Percentiles rank a stretch among this genome's conserved stretches.
phyloP scores from a whole-genome alignment of 192 early-diverging fungal species.

The Obelidium mucronatum region DNA sequence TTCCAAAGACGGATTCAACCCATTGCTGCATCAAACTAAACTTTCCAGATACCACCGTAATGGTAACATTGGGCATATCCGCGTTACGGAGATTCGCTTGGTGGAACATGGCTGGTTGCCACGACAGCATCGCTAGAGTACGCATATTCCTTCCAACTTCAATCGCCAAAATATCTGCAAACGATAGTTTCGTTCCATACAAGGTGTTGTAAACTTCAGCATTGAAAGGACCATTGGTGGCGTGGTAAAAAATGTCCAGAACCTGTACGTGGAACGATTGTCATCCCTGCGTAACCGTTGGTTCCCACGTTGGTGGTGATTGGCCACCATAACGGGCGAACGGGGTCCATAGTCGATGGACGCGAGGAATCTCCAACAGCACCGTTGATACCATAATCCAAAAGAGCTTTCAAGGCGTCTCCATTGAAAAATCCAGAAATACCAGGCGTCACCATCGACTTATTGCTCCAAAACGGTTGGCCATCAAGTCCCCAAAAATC shows the following conservation, averaged over 20 bases:
- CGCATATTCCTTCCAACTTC: slow-evolving; percentile 3
- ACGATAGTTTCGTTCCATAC: not conserved
- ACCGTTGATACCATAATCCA: slow-evolving; percentile 45
- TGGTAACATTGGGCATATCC: not conserved
- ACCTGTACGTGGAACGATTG: slow-evolving; percentile 48
- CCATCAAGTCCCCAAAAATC: slow-evolving; percentile 32
- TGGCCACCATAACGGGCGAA: slow-evolving; percentile 33
- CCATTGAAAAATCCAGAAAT: slow-evolving; percentile 56
- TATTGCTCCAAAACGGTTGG: too few relatives aligned
- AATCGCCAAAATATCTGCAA: not conserved
- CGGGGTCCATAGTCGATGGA: slow-evolving; percentile 18
- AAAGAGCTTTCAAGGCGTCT: slow-evolving; percentile 45
- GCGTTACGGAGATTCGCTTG: too few relatives aligned
- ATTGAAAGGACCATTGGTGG: not conserved
- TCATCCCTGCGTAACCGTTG: slow-evolving; percentile 53
- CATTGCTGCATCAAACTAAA: too few relatives aligned
- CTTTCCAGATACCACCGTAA: not conserved
- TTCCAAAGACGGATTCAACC: too few relatives aligned
- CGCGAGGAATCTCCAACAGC: slow-evolving; percentile 50
- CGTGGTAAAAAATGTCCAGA: slow-evolving; percentile 47
- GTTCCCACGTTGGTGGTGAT: slow-evolving; percentile 44
- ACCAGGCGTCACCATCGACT: slow-evolving; percentile 55
- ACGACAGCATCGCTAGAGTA: not conserved
- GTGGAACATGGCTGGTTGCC: too few relatives aligned
- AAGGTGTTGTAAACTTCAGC: not conserved